Percentiles rank a stretch among this genome's conserved stretches.
Evolutionary conservation across 257 asterid species (phyloP).

Genomic region (Solanum medicagineum): DNA sequence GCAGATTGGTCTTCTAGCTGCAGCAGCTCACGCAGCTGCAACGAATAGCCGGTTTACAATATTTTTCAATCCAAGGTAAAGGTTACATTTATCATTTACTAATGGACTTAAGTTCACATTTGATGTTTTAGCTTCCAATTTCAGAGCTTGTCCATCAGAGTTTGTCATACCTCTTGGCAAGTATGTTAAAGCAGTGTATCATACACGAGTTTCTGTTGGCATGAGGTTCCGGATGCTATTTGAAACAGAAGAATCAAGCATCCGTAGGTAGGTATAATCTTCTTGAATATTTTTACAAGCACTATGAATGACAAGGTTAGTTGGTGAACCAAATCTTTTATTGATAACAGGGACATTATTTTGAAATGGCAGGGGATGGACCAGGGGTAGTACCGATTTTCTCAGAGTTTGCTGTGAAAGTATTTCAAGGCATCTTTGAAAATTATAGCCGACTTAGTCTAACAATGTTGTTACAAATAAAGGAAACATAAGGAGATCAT

Average conservation of each 20-base stretch:
- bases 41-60: conserved; percentile 86
- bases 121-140: conserved; percentile 3
- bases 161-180: conserved; percentile 85
- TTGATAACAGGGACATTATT: neutral
- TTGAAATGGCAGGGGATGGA: neutral
- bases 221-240: conserved; percentile 95
- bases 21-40: conserved; percentile 89
- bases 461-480: neutral
- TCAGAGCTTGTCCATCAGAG: conserved; percentile 86
- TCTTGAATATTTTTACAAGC: neutral
- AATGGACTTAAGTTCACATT: neutral
- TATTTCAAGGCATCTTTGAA: neutral
- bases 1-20: conserved; percentile 97
- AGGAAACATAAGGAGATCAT: neutral
- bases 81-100: neutral
- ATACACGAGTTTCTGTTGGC: conserved; percentile 77
- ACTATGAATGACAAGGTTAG: neutral
- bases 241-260: conserved; percentile 87
- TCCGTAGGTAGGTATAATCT: conserved; percentile 55
- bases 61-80: conserved; percentile 81
- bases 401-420: neutral
- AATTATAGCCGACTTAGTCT: neutral
- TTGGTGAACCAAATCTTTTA: neutral
- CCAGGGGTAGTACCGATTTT: neutral
- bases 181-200: conserved; percentile 76